Base-by-base conservation (phyloP, 1,284 basidiomycete species). In the Golubevia pallescens region DNA sequence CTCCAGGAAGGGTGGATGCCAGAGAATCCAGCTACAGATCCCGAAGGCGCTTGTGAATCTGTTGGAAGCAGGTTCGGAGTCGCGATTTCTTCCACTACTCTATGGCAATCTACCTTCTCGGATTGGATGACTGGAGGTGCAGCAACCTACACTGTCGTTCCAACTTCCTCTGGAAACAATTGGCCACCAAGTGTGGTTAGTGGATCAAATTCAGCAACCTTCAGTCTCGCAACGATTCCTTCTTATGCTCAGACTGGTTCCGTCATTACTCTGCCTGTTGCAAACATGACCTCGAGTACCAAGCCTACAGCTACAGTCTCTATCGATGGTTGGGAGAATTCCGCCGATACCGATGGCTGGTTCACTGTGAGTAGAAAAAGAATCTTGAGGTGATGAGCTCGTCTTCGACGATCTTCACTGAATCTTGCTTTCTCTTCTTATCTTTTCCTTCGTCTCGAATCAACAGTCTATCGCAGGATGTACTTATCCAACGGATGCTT, bases 121-220 rank as follows among this genome's bases (percentile, higher is more conserved):
- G 42, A 64, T 24, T 78, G 71, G 65, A 68, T 71, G 63, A 78
- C 77, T 32, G 77, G 77, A 52, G 51, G 38, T 1, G 77, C 77
- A 2, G 32, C 61, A 2, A 58, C 54, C 54, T 77, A 72, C 63
- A 55, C 61, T 19, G 20, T 56, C 2, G 54, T 56, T 28, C 65
- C 75, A 57, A 65, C 65, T 57, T 63, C 63, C 2, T 59, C 55
- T n/a, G 20, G 58, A 5, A 59, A 67, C 42, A 53, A 66, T 34
- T 78, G 72, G 70, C 76, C 77, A 42, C 77, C 77, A 3, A 21
- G 24, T 10, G 10, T 28, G 7, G 20, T 56, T 13, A 2, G 1
- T 2, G 24, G 54, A 21, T 5, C 54, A 6, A 13, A 32, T 1
- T 5, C 1, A 6, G 5, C 54, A 21, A 56, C 54, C 13, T 28